These are phyloP conservation scores for Polygonum aviculare DNA, from an alignment of 148 eudicot genomes.

Conservation along the genomic window DNA sequence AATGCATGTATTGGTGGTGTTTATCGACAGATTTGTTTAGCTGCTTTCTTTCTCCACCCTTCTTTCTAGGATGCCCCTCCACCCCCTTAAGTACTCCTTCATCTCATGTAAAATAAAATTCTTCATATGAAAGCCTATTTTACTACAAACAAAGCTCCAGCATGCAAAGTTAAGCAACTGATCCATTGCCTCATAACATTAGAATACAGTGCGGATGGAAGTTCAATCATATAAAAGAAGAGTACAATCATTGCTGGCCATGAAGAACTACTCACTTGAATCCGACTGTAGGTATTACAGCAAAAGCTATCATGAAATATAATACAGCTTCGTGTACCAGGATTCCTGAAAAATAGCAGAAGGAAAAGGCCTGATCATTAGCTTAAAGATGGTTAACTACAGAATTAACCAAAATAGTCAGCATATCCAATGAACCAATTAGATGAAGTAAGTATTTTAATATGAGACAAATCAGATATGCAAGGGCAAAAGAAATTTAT, in stretches of 20 bases:
- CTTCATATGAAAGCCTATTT: neutral
- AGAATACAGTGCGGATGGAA: neutral
- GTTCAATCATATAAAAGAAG: neutral
- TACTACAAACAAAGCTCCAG: neutral
- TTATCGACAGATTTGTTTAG: neutral
- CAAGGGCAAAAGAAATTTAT: neutral
- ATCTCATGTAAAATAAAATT: neutral
- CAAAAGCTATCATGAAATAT: slow-evolving; percentile 34
- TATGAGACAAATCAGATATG: neutral
- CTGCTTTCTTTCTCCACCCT: neutral
- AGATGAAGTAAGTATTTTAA: neutral
- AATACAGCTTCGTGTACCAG: slow-evolving; percentile 26
- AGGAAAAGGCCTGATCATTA: neutral
- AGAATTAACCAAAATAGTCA: neutral
- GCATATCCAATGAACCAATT: neutral
- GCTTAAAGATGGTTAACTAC: neutral
- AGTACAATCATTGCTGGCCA: neutral
- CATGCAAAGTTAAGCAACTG: neutral
- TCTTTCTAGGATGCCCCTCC: neutral
- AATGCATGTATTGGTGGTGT: neutral
- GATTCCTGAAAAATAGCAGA: slow-evolving; percentile 24
- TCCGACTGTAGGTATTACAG: slow-evolving; percentile 35
- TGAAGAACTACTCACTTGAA: slow-evolving; percentile 30
- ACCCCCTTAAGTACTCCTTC: neutral
- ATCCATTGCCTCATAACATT: neutral